Evolutionary conservation across 805 yeast genomes (phyloP).

Genomic region (Candida bentonensis): DNA sequence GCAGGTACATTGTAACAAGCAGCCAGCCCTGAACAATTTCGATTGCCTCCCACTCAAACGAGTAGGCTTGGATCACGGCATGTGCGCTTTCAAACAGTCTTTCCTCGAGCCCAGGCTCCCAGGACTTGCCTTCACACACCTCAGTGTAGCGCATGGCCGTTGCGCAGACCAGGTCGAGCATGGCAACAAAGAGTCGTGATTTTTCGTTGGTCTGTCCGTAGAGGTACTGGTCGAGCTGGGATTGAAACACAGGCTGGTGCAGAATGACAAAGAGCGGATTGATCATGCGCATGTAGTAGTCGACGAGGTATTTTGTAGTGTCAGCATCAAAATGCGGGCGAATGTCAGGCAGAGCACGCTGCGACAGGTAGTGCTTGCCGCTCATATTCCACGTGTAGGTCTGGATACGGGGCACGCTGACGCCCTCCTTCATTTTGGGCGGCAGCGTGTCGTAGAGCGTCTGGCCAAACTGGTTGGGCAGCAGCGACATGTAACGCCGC

Average conservation of each 20-base stretch:
- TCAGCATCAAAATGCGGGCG: conserved; percentile 11
- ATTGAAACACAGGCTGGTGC: conserved; percentile 39
- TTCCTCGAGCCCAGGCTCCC: conserved; percentile 25
- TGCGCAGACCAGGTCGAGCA: conserved; percentile 35
- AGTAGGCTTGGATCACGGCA: conserved; percentile 25
- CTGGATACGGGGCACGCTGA: conserved; percentile 41
- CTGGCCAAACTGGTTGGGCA: conserved; percentile 11
- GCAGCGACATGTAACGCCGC: conserved; percentile 7
- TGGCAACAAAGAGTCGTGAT: conserved; percentile 34
- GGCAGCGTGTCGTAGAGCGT: conserved; percentile 8
- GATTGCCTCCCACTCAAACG: conserved; percentile 38
- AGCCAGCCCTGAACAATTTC: conserved; percentile 40
- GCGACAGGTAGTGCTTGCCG: conserved; percentile 36
- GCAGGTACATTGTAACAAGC: conserved; percentile 29
- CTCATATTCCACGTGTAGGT: conserved; percentile 54
- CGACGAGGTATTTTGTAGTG: conserved; percentile 18
- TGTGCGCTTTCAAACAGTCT: conserved; percentile 28
- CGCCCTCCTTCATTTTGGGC: conserved; percentile 7
- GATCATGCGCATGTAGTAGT: conserved; percentile 33
- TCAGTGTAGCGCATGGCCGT: conserved; percentile 39
- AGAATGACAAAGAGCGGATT: conserved; percentile 40
- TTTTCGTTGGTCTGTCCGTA: conserved; percentile 14
- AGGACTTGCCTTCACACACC: conserved; percentile 15
- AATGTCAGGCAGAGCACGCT: conserved; percentile 14
- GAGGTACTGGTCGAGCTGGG: conserved; percentile 28